A percentile compares a stretch with the other conserved stretches of the same genome.
These are phyloP conservation scores for Gaeumannomyces sp. DNA, from an alignment of 2,329 filamentous ascomycete genomes.

Conservation along the genomic window DNA sequence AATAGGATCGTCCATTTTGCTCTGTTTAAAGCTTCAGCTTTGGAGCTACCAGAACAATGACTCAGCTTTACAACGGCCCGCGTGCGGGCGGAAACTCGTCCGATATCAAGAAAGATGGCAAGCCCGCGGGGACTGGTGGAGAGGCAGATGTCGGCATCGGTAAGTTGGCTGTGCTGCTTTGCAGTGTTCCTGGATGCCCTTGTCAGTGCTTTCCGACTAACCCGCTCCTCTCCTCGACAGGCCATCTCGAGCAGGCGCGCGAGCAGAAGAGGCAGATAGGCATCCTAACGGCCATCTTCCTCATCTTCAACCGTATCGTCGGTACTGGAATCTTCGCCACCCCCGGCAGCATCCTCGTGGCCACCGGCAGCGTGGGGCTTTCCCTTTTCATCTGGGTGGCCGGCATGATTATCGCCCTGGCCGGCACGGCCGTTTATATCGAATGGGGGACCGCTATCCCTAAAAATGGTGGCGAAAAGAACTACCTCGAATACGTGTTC, in stretches of 20 bases:
- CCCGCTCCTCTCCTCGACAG: slow-evolving; percentile 13
- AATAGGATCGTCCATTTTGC: background rate
- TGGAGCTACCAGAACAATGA: background rate
- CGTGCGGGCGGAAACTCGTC: background rate
- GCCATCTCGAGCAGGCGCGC: slow-evolving; percentile 31
- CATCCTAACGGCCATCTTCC: slow-evolving; percentile 46
- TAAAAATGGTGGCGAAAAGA: slow-evolving; percentile 60
- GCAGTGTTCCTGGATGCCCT: no score
- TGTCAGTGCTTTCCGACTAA: background rate
- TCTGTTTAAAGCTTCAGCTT: background rate
- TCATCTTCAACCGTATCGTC: slow-evolving; percentile 61
- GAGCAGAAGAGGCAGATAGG: slow-evolving; percentile 51
- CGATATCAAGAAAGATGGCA: background rate
- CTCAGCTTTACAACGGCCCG: background rate
- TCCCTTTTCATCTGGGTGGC: slow-evolving; percentile 57
- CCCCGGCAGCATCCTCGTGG: slow-evolving; percentile 48
- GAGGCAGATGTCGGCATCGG: background rate
- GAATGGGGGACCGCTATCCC: slow-evolving; percentile 62
- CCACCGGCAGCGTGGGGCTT: slow-evolving; percentile 56
- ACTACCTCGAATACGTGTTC: slow-evolving; percentile 61
- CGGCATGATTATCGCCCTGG: slow-evolving; percentile 54
- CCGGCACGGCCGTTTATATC: slow-evolving; percentile 58
- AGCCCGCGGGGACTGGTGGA: background rate
- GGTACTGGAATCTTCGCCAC: slow-evolving; percentile 64
- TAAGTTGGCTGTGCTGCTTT: background rate